phyloP scores from a whole-genome alignment of 1,139 yeast species.

The Scheffersomyces lignicola region DNA sequence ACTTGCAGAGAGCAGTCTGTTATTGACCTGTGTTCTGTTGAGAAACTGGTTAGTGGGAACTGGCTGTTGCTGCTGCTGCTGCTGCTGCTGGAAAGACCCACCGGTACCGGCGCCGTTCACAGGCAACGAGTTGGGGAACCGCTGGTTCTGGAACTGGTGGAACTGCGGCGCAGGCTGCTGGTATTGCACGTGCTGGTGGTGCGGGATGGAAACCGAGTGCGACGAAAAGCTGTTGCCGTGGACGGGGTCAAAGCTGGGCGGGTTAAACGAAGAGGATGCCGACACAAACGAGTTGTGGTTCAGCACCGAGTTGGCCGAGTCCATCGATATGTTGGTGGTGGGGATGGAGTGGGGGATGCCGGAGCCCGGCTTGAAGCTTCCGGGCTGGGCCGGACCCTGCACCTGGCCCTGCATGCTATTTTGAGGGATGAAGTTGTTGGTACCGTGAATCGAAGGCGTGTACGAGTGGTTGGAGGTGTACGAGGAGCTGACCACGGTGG shows the following conservation, averaged over 20 bases:
- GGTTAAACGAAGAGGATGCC: slow-evolving; percentile 8
- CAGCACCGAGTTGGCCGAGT: slow-evolving; percentile 10
- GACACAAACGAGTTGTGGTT: slow-evolving; percentile 8
- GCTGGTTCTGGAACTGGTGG: slow-evolving; percentile 9
- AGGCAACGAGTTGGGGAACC: slow-evolving; percentile 14
- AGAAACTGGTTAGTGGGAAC: slow-evolving; percentile 4
- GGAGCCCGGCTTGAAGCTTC: slow-evolving; percentile 19
- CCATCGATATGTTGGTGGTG: slow-evolving; percentile 32
- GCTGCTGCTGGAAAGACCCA: slow-evolving; percentile 7
- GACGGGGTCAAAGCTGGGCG: slow-evolving; percentile 9
- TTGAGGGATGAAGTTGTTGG: slow-evolving; percentile 15
- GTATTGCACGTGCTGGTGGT: slow-evolving; percentile 6
- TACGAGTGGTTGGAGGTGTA: slow-evolving; percentile 46
- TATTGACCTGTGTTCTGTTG: slow-evolving; percentile 6
- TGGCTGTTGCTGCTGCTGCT: slow-evolving; percentile 4
- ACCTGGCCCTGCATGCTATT: neutral
- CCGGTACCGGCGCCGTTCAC: slow-evolving; percentile 3
- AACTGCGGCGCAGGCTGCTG: slow-evolving; percentile 7
- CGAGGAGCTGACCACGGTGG: slow-evolving; percentile 51
- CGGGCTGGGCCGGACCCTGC: slow-evolving; percentile 4
- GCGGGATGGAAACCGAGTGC: slow-evolving; percentile 19
- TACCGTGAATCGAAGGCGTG: slow-evolving; percentile 27
- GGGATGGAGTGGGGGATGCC: slow-evolving; percentile 41
- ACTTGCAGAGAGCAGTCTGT: slow-evolving; percentile 7
- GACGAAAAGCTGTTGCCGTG: slow-evolving; percentile 12